These are phyloP conservation scores for Aspergillus spinulosporus DNA, from an alignment of 2,329 filamentous ascomycete species.

Conservation along the genomic window DNA sequence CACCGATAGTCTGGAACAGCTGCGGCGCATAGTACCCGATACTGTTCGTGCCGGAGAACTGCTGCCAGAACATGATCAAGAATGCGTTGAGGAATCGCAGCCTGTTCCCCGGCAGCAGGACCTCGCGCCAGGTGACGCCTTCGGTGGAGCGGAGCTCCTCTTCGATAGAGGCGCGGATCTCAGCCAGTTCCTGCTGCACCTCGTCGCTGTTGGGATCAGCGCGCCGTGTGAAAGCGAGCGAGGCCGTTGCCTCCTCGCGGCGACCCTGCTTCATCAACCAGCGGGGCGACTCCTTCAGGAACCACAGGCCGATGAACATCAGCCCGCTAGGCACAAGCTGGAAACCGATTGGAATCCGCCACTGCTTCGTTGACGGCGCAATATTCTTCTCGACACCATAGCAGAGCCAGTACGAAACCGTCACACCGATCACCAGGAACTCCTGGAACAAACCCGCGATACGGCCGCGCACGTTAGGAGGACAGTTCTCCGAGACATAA, in stretches of 20 bases:
- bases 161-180: conserved; percentile 44
- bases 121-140: conserved; percentile 28
- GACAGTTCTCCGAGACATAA: conserved; percentile 39
- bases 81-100: conserved; percentile 58
- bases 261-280: conserved; percentile 57
- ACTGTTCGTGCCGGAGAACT: conserved; percentile 50
- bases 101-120: conserved; percentile 53
- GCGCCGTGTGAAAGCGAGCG: conserved; percentile 41
- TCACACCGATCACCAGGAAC: conserved; percentile 46
- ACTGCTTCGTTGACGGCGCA: conserved; percentile 48
- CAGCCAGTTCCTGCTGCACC: conserved; percentile 38
- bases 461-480: conserved; percentile 34
- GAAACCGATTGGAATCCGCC: conserved; percentile 54
- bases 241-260: conserved; percentile 44
- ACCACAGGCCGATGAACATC: conserved; percentile 52
- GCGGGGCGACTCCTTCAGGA: conserved; percentile 55
- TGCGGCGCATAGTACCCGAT: conserved; percentile 25
- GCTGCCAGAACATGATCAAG: conserved; percentile 63
- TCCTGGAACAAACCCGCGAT: conserved; percentile 41
- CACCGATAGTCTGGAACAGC: conserved; percentile 11
- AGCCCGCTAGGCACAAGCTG: conserved; percentile 55
- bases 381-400: conserved; percentile 52
- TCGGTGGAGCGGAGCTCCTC: conserved; percentile 44
- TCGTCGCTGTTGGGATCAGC: conserved; percentile 23
- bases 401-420: conserved; percentile 55